Percentiles rank a stretch among this genome's conserved stretches.
Evolutionary conservation across 164 flowering plant genomes (phyloP).

Genomic region (Euptelea pleiosperma): DNA sequence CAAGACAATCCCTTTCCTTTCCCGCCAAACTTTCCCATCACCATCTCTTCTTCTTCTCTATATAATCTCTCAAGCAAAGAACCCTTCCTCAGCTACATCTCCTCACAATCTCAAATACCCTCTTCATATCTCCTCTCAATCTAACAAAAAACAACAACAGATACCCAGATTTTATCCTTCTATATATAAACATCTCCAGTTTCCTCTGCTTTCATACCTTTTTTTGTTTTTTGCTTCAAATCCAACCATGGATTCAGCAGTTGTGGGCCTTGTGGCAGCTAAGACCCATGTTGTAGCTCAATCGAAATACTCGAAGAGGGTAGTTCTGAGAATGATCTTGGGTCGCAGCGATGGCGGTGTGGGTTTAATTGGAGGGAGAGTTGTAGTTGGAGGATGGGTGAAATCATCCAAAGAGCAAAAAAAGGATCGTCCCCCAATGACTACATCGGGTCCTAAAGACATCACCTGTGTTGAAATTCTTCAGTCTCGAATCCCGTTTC

Average conservation of each 20-base stretch:
- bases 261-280: constrained; percentile 7
- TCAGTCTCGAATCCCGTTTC: constrained; percentile 56
- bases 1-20: constrained; percentile 45
- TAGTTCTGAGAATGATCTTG: constrained; percentile 47
- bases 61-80: constrained; percentile 37
- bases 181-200: no score
- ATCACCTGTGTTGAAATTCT: constrained; percentile 58
- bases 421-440: constrained; percentile 22
- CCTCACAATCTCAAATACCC: neutral
- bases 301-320: constrained; percentile 66
- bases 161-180: no score
- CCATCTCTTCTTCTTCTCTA: constrained; percentile 14
- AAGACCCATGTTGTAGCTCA: constrained; percentile 11
- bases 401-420: constrained; percentile 53
- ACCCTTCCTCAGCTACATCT: constrained; percentile 21
- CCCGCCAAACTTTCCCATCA: constrained; percentile 17
- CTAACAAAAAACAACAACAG: neutral
- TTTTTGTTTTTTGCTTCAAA: neutral
- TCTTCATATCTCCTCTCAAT: constrained; percentile 1
- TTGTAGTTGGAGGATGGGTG: constrained; percentile 95
- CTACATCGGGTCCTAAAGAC: constrained; percentile 20
- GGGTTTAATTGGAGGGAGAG: constrained; percentile 52
- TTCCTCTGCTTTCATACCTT: neutral
- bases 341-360: constrained; percentile 48
- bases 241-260: constrained; percentile 24